Conservation (phyloP, 179 eudicot genomes). For the Carnegiea gigantea region DNA sequence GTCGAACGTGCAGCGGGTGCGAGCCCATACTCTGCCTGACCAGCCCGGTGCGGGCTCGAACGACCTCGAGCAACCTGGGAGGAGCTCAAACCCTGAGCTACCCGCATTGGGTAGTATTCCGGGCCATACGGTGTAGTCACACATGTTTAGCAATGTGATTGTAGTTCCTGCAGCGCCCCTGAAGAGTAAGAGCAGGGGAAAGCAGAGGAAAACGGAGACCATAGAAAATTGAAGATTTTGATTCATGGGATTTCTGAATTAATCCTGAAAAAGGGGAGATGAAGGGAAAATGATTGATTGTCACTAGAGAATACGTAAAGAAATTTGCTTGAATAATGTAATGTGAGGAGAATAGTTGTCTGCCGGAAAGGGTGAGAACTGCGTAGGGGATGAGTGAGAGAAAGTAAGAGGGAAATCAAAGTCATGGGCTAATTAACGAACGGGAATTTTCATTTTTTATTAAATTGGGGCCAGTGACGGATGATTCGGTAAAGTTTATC, state of each 20-base stretch:
- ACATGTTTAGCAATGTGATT: slow-evolving; percentile 33
- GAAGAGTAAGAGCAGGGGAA: slow-evolving; percentile 12
- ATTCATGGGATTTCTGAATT: not conserved
- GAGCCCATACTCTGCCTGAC: slow-evolving; percentile 45
- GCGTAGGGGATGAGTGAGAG: not conserved
- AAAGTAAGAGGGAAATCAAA: not conserved
- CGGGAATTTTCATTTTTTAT: too few relatives aligned
- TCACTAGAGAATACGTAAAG: too few relatives aligned
- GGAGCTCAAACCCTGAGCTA: slow-evolving; percentile 36
- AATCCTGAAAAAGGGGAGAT: not conserved
- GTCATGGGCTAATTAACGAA: not conserved
- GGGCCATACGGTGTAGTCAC: slow-evolving; percentile 44
- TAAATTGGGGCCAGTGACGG: too few relatives aligned
- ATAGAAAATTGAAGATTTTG: not conserved
- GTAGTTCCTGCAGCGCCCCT: slow-evolving; percentile 18
- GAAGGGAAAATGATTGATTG: not conserved
- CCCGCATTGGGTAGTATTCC: slow-evolving; percentile 33
- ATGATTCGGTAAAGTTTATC: too few relatives aligned
- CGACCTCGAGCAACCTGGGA: slow-evolving; percentile 23
- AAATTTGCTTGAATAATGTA: too few relatives aligned
- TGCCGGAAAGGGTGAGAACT: too few relatives aligned
- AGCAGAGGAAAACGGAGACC: slow-evolving; percentile 5
- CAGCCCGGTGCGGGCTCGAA: slow-evolving; percentile 31
- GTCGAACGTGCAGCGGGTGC: slow-evolving; percentile 33
- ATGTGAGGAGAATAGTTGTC: not conserved